Evolutionary conservation across 371 early-diverging fungal genomes (phyloP).

Genomic region (Basidiobolus meristosporus): DNA sequence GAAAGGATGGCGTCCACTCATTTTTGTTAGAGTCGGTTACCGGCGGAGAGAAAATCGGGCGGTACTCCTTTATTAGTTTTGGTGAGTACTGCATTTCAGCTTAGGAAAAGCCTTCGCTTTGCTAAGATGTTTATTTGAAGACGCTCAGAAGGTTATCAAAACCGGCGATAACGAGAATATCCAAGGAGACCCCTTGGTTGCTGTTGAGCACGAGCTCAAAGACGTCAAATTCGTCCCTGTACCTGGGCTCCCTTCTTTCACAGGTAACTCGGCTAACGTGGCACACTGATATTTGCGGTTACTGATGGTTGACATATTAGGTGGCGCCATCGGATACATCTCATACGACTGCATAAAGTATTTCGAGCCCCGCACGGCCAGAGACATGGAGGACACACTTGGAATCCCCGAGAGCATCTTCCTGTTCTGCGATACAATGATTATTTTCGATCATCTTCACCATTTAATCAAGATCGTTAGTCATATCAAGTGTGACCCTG

Average conservation of each 20-base stretch:
- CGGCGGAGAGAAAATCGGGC: conserved; percentile 85
- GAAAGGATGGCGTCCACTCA: conserved; percentile 56
- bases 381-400: conserved; percentile 60
- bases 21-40: conserved; percentile 90
- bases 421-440: conserved; percentile 81
- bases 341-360: conserved; percentile 89
- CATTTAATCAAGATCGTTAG: conserved; percentile 77
- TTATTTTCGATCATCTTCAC: conserved; percentile 86
- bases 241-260: conserved; percentile 70
- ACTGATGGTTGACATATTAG: conserved; percentile 8
- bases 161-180: conserved; percentile 46
- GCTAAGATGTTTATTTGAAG: conserved; percentile 15
- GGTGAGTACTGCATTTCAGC: conserved; percentile 21
- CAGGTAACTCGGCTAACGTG: conserved; percentile 22
- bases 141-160: conserved; percentile 68
- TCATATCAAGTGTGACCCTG: conserved; percentile 57
- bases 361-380: conserved; percentile 78
- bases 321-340: conserved; percentile 94
- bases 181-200: conserved; percentile 73
- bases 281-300: background rate
- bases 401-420: conserved; percentile 85
- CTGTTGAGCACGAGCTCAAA: conserved; percentile 64
- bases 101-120: background rate
- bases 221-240: conserved; percentile 54
- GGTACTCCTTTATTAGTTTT: conserved; percentile 87